Conservation (phyloP, 1,284 basidiomycete species). For the Trichosporon asahii region DNA sequence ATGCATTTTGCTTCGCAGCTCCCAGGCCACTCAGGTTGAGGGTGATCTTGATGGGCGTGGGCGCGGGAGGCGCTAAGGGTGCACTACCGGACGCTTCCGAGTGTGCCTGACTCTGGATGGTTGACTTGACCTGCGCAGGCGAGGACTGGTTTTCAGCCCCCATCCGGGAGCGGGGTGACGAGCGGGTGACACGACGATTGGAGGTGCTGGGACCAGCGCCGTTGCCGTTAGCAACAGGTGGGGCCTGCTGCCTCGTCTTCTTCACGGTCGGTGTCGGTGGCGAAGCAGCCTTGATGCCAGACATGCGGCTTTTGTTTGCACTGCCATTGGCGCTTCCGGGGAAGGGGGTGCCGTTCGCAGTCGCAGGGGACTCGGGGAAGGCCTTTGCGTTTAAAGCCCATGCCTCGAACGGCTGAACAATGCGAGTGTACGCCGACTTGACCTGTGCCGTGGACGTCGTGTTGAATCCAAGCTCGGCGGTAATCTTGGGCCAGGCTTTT, state of each 20-base stretch:
- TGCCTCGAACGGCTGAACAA: constrained; percentile 91
- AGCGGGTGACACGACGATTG: not conserved
- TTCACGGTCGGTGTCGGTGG: not conserved
- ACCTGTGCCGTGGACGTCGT: constrained; percentile 60
- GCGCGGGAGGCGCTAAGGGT: constrained; percentile 12
- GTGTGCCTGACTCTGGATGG: not conserved
- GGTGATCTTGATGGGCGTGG: constrained; percentile 33
- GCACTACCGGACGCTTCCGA: constrained; percentile 6
- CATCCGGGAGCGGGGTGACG: not conserved
- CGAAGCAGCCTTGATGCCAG: constrained; percentile 9
- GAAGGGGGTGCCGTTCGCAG: constrained; percentile 8
- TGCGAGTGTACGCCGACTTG: constrained; percentile 81
- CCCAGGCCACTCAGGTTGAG: not conserved
- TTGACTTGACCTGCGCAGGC: not conserved
- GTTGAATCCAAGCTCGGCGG: constrained; percentile 73
- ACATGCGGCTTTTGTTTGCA: constrained; percentile 21
- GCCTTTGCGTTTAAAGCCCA: constrained; percentile 73
- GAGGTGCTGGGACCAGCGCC: not conserved
- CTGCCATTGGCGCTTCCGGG: constrained; percentile 19
- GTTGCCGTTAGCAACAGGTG: not conserved
- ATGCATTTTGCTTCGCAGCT: not conserved
- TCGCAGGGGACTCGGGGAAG: constrained; percentile 33
- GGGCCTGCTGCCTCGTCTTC: not conserved
- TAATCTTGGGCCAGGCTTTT: constrained; percentile 83
- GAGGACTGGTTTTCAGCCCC: not conserved